Evolutionary conservation across 73 alveolate genomes (phyloP), one percentile per base, ranked within the genome.

Genomic region (Stentor coeruleus): DNA sequence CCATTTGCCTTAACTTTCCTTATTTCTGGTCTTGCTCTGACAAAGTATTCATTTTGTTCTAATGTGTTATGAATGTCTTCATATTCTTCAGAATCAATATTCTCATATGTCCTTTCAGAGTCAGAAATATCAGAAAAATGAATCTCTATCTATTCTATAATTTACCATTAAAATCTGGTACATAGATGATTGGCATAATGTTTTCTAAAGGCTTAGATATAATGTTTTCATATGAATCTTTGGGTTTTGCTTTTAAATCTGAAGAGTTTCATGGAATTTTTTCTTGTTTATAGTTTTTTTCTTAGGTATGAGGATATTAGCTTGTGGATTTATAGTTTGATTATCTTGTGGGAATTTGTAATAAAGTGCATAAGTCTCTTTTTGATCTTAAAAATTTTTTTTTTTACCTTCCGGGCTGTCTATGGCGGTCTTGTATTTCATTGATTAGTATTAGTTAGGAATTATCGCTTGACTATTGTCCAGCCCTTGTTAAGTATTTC

Each of bases 1-100:
- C 79, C 79, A 66, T 66, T 20, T 14, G 79, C 79, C 79, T 66
- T 66, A 33, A 66, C 79, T 31, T 66, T 66, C 33, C 79, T 66
- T 37, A 66, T 66, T 11, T 66, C 79, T 26, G 79, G 79, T 66
- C 79, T 66, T 20, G 79, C n/a, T 33, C 79, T 66, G 11, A 66
- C 40, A 20, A 66, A 2, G 2, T 20, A 66, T 31, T 66, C 79
- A 66, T 20, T 66, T 66, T 66, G n/a, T 66, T 66, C 79, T 33
- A 31, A 66, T 37, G n/a, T 26, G 40, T 28, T 0, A 33, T 66
- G 79, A 66, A 20, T 0, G n/a, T 66, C 79, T 66, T 66, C 42
- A 33, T 66, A 66, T 11, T 20, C n/a, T 66, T 66, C 79, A 20
- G n/a, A 20, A 33, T 66, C 79, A 66, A 40, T 66, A 40, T 26